Evolutionary conservation across 805 yeast species (phyloP).

Genomic region (Pichia deserticola): DNA sequence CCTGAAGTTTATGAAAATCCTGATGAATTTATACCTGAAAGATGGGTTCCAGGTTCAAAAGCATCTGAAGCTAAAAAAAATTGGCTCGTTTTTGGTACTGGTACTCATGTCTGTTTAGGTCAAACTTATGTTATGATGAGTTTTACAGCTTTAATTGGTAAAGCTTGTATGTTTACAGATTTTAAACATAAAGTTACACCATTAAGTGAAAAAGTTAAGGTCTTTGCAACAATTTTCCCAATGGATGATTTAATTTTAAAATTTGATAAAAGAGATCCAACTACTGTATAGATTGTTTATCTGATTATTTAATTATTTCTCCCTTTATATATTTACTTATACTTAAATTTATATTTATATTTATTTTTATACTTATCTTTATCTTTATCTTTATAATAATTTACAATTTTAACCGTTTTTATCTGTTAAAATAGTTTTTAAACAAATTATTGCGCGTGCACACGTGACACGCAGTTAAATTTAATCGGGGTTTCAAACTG

Average conservation of each 20-base stretch:
- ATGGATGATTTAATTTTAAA: constrained; percentile 83
- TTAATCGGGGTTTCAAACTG: background rate
- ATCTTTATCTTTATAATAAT: no score
- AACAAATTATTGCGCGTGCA: background rate
- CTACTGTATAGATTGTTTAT: constrained; percentile 3
- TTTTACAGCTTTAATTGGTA: constrained; percentile 86
- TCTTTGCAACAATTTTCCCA: constrained; percentile 97
- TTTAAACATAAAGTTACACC: constrained; percentile 78
- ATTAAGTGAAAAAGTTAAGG: constrained; percentile 84
- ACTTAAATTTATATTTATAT: no score
- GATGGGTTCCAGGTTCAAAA: constrained; percentile 79
- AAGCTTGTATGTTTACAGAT: constrained; percentile 74
- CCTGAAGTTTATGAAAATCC: constrained; percentile 95
- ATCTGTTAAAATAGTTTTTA: no score
- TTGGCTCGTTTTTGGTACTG: constrained; percentile 96
- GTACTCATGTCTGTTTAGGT: constrained; percentile 95
- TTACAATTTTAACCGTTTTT: no score
- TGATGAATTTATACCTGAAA: constrained; percentile 89
- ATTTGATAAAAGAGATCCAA: constrained; percentile 62
- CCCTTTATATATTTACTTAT: no score
- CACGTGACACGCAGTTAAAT: background rate
- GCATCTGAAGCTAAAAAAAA: constrained; percentile 75
- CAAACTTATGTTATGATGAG: constrained; percentile 89
- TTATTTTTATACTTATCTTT: no score
- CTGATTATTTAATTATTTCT: no score